Evolutionary conservation across 768 basidiomycete species (phyloP), one percentile per base, ranked within the genome.

Genomic region (Tulasnella sp.): DNA sequence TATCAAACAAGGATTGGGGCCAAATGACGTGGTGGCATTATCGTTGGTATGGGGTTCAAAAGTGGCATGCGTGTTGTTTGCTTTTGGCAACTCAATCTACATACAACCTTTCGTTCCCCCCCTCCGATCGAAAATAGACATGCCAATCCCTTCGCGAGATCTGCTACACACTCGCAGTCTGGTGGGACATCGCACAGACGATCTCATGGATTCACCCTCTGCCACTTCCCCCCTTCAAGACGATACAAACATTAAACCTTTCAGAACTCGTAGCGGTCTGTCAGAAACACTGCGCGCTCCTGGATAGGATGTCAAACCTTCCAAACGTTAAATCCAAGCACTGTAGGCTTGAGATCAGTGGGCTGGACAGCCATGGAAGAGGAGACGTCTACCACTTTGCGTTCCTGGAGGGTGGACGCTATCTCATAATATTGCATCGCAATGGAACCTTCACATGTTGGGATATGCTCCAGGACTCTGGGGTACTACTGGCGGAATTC

Each of bases 381-480:
- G 24, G 24, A 11, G 48, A n/a, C 41, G 43, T 58, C 10, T 58
- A 58, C 29, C 56, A 58, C n/a, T 58, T 58, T 23, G 56, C 56
- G 3, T 58, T 58, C 26, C 29, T 58, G 17, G 43, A 42, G 10
- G 56, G 56, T 9, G 56, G 56, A 17, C 42, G 47, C 27, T 58
- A 58, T 34, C 43, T 58, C 56, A 58, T 58, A 42, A 27, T 49
- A 10, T n/a, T 58, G 5, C 38, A 27, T n/a, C 47, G 42, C 24
- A 49, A 49, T 38, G 56, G 56, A 24, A 49, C 2, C 17, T 58
- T 58, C 24, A 26, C 38, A 26, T 58, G 56, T 27, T 58, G 56
- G 56, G 56, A 58, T 58, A 47, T 29, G 15, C 17, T 41, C 26
- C 15, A 42, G 29, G 41, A 17, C 8, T 34, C 24, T 4, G 53